phyloP scores from a whole-genome alignment of 2,329 filamentous ascomycete genomes.

The Fusarium sp. region DNA sequence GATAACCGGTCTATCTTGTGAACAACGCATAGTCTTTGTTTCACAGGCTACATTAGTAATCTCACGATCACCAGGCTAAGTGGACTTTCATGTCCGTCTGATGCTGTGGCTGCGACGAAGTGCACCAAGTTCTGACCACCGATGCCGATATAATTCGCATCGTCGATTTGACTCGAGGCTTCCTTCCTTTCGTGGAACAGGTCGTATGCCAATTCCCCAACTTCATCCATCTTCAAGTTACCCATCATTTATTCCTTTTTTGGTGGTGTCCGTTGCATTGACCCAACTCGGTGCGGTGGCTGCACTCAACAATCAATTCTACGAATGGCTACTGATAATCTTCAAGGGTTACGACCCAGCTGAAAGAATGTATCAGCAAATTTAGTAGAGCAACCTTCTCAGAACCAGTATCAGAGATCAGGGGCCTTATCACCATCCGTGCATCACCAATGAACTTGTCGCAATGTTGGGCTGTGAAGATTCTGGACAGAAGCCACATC shows the following conservation, averaged over 20 bases:
- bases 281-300: background rate
- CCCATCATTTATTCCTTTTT: no score
- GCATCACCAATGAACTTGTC: background rate
- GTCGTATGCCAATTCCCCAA: background rate
- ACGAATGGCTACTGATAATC: background rate
- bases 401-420: rapidly evolving
- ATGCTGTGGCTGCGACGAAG: background rate
- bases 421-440: background rate
- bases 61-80: background rate
- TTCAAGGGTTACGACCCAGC: background rate
- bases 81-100: background rate
- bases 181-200: background rate
- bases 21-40: background rate
- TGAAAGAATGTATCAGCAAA: no score
- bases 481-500: background rate
- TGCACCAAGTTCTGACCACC: background rate
- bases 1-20: background rate
- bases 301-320: no score
- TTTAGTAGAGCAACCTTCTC: background rate
- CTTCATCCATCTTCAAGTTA: no score
- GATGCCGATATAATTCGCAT: background rate
- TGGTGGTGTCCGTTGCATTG: background rate
- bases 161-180: background rate
- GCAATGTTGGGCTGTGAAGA: background rate
- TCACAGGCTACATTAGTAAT: background rate